Evolutionary conservation across 345 rosid genomes (phyloP), one percentile per base, ranked within the genome.

Genomic region (Gossypium stocksii): DNA sequence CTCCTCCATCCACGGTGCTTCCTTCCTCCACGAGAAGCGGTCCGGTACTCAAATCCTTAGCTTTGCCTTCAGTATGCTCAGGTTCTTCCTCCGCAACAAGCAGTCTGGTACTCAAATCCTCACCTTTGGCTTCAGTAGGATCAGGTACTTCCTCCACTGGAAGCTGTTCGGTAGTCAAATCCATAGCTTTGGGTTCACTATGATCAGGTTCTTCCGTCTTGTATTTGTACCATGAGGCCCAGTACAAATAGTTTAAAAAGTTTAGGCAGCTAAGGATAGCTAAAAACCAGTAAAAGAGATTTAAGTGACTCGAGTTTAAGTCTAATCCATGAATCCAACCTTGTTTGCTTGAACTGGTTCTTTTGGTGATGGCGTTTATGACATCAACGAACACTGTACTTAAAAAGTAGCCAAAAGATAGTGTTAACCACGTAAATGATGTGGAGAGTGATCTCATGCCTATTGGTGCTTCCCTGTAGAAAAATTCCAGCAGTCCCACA

Each of bases 221-320:
- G 79, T 86, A 86, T 66, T 82, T 84, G 80, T 86, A 86, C 87
- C 88, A 85, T 2, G 66, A 77, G 14, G 90, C 85, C n/a, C 77
- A 77, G 23, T 66, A 69, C 34, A 80, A 41, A 57, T 81, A 85
- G 49, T 68, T 49, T 2, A 52, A 23, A 12, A 87, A 82, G 70
- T 87, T 85, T 34, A 87, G 64, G 51, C 60, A 56, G 20, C 86
- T 83, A 22, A 85, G 78, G 44, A 81, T 70, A 17, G 88, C 84
- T 57, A 85, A 67, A 72, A 83, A 83, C 83, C 85, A 87, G 60
- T 85, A 87, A 77, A 84, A 87, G 10, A 83, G 78, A 68, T 87
- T 65, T 19, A 78, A 66, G 52, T 85, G 81, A 80, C 83, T 81
- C 58, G 72, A 9, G 77, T 83, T 80, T 4, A 86, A 53, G 74